Percentiles rank a stretch among this genome's conserved stretches.
Conservation (phyloP, 768 basidiomycete species). For the Tricholoma saponaceum region DNA sequence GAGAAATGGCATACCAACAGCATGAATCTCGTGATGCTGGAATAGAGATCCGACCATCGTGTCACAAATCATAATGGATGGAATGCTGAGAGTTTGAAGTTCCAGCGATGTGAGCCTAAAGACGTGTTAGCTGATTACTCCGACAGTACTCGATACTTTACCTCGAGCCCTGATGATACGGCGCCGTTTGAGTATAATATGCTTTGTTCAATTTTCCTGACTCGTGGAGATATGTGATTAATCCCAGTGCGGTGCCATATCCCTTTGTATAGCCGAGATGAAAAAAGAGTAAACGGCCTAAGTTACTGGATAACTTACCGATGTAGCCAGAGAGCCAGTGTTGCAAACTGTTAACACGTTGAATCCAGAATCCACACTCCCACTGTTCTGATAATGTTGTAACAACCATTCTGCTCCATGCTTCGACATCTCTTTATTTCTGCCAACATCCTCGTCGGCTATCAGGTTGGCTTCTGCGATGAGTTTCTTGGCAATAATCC, state of each 20-base stretch:
- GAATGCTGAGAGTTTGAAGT: conserved; percentile 77
- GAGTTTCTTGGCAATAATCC: conserved; percentile 51
- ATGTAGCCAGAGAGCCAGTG: conserved; percentile 94
- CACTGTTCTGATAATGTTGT: conserved; percentile 35
- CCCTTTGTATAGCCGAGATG: conserved; percentile 50
- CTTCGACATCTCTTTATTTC: conserved; percentile 83
- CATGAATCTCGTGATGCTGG: conserved; percentile 81
- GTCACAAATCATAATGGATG: conserved; percentile 93
- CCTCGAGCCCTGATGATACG: conserved; percentile 92
- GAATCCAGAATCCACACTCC: conserved; percentile 38
- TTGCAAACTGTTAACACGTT: conserved; percentile 95
- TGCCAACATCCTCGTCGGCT: conserved; percentile 82
- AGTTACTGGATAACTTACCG: conserved; percentile 43
- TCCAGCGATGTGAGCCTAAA: conserved; percentile 84
- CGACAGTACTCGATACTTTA: conserved; percentile 17
- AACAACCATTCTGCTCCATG: conserved; percentile 86
- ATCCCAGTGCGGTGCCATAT: conserved; percentile 91
- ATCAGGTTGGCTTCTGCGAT: conserved; percentile 69
- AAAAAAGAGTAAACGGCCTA: not conserved
- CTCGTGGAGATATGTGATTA: conserved; percentile 89
- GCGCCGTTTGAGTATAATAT: conserved; percentile 91
- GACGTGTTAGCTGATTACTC: not conserved
- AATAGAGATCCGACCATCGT: conserved; percentile 97
- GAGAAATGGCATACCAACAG: conserved; percentile 51
- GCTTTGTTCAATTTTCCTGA: conserved; percentile 73